Base-by-base conservation (phyloP, 2,329 filamentous ascomycete genomes). In the Pseudocercospora eumusae region DNA sequence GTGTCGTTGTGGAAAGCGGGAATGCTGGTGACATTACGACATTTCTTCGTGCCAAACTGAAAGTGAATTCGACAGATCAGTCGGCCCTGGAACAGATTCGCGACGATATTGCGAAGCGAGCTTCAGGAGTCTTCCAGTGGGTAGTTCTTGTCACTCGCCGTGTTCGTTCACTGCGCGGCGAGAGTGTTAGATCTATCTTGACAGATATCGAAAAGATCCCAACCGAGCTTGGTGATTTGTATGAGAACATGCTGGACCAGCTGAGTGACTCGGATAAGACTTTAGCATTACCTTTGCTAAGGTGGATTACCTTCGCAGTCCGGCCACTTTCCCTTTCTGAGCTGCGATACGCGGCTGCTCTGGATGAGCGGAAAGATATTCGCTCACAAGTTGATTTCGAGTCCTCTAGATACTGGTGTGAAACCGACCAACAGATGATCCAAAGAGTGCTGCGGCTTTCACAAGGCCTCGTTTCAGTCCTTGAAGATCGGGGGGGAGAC, bases 51-150 rank as follows among this genome's bases (percentile, higher is more conserved):
- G 36, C n/a, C 36, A 42, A 10, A 3, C 11, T 42, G 4, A 42
- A 4, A 42, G 3, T 13, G 36, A 9, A 42, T 7, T 42, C 11
- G 3, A 9, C 9, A 42, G n/a, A 42, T 10, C n/a, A 13, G 9
- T 13, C 36, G 11, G 11, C n/a, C 4, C 9, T 10, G 36, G 36
- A 42, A 3, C 11, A 50, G 10, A 50, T 50, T 20, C 11, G 25
- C 4, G 11, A 13, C 20, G 25, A 50, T 3, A 50, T 23, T 50
- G 45, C 45, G 4, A 50, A 21, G 4, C 45, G 45, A 5, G 45
- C 45, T n/a, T 50, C 45, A 21, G 45, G 45, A 27, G 45, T 50
- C 20, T 50, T 50, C 20, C 45, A 50, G 20, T 50, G 45, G 45
- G 45, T 11, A 11, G 45, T 50, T 21, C 13, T 50, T 23, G 45